phyloP scores from a whole-genome alignment of 1,284 basidiomycete species.

The Cryptococcus depauperatus region DNA sequence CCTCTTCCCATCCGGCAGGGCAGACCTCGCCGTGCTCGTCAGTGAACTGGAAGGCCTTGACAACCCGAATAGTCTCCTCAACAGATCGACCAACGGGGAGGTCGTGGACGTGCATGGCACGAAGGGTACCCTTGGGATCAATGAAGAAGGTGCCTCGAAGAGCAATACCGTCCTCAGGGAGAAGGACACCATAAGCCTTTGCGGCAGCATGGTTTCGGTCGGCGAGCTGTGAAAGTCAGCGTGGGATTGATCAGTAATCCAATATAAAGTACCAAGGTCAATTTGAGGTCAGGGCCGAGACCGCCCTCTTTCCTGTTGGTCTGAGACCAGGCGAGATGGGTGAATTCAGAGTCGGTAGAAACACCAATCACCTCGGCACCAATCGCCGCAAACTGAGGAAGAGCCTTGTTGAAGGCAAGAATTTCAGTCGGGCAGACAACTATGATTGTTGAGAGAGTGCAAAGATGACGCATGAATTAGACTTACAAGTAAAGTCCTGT shows the following conservation, averaged over 20 bases:
- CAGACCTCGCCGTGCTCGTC: slow-evolving; percentile 84
- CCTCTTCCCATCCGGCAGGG: slow-evolving; percentile 68
- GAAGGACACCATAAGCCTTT: slow-evolving; percentile 68
- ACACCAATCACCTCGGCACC: slow-evolving; percentile 64
- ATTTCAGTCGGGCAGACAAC: slow-evolving; percentile 88
- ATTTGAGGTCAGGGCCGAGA: slow-evolving; percentile 71
- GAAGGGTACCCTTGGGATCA: slow-evolving; percentile 72
- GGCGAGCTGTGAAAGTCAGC: slow-evolving; percentile 31
- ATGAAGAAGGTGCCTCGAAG: slow-evolving; percentile 83
- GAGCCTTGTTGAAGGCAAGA: slow-evolving; percentile 79
- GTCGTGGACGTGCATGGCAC: slow-evolving; percentile 60
- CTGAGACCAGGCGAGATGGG: slow-evolving; percentile 77
- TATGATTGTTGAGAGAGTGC: slow-evolving; percentile 49
- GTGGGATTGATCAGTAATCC: background rate
- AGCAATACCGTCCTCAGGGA: slow-evolving; percentile 75
- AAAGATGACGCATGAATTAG: background rate
- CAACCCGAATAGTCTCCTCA: slow-evolving; percentile 76
- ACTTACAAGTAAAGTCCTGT: slow-evolving; percentile 31
- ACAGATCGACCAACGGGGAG: slow-evolving; percentile 83
- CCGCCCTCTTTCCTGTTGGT: slow-evolving; percentile 73
- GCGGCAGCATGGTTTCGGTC: slow-evolving; percentile 47
- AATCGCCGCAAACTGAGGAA: slow-evolving; percentile 62
- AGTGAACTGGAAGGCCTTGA: slow-evolving; percentile 74
- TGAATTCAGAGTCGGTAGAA: slow-evolving; percentile 81
- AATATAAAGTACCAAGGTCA: slow-evolving; percentile 23